Evolutionary conservation across 176 grass and related monocot species (phyloP).

Genomic region (Rhynchospora pubera): DNA sequence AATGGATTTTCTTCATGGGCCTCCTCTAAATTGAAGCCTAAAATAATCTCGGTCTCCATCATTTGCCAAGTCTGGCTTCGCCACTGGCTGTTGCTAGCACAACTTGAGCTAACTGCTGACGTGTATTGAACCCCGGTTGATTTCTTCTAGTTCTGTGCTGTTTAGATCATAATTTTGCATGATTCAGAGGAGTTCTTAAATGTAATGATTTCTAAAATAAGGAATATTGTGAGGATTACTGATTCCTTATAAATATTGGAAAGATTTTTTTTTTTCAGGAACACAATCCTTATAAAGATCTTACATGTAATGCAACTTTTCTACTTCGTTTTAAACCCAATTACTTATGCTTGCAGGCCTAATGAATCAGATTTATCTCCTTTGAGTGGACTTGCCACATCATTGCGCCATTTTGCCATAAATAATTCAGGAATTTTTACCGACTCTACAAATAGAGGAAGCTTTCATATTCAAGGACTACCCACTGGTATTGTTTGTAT

Average conservation of each 20-base stretch:
- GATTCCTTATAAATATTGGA: neutral
- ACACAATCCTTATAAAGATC: neutral
- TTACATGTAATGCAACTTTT: neutral
- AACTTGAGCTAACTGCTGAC: neutral
- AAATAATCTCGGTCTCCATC: too few species aligned
- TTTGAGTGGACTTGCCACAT: slow-evolving; percentile 41
- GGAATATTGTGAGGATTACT: neutral
- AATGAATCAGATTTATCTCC: slow-evolving; percentile 41
- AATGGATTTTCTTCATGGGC: too few species aligned
- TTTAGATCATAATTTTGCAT: neutral
- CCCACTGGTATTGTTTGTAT: neutral
- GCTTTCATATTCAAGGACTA: slow-evolving; percentile 16
- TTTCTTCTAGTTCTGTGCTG: neutral
- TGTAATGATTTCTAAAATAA: neutral
- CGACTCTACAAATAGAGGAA: slow-evolving; percentile 20
- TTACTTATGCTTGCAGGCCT: slow-evolving; percentile 39
- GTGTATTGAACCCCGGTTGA: neutral
- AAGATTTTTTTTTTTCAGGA: neutral
- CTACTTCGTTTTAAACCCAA: neutral
- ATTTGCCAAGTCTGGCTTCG: too few species aligned
- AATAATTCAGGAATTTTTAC: slow-evolving; percentile 33
- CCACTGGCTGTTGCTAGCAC: too few species aligned
- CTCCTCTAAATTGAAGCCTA: too few species aligned
- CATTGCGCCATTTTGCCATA: slow-evolving; percentile 37
- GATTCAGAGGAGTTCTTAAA: neutral